Evolutionary conservation across 2,329 filamentous ascomycete species (phyloP).

Genomic region (Myriosclerotinia duriaeana): DNA sequence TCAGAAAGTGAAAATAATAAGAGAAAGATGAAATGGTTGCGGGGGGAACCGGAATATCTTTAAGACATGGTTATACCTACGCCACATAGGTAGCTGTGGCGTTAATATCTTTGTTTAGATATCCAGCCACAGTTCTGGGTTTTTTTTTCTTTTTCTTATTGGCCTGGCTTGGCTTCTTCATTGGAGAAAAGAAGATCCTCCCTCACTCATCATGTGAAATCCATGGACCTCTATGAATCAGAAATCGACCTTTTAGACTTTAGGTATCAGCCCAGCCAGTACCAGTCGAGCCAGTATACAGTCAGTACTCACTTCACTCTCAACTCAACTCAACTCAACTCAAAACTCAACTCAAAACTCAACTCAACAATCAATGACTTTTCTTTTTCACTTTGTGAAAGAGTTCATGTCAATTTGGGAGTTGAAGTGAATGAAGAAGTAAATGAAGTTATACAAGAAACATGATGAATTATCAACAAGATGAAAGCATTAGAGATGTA

Average conservation of each 20-base stretch:
- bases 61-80: no score
- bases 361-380: conserved; percentile 15
- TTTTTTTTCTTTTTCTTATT: no score
- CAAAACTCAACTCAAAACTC: neutral
- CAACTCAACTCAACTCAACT: neutral
- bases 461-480: conserved; percentile 23
- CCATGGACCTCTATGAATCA: no score
- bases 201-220: neutral
- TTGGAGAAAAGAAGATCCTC: no score
- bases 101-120: conserved; percentile 3
- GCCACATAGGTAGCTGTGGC: conserved; percentile 6
- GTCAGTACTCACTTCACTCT: neutral
- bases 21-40: conserved; percentile 11
- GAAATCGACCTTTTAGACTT: no score
- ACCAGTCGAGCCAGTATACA: no score
- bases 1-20: neutral
- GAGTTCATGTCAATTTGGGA: conserved; percentile 8
- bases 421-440: neutral
- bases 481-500: conserved; percentile 21
- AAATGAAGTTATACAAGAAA: neutral
- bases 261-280: no score
- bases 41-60: conserved; percentile 23
- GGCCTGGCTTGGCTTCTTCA: no score
- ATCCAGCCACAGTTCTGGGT: no score
- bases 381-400: conserved; percentile 11